These are phyloP conservation scores for Blastobotrys ciferrii DNA, from an alignment of 1,139 yeast genomes.

Conservation along the genomic window DNA sequence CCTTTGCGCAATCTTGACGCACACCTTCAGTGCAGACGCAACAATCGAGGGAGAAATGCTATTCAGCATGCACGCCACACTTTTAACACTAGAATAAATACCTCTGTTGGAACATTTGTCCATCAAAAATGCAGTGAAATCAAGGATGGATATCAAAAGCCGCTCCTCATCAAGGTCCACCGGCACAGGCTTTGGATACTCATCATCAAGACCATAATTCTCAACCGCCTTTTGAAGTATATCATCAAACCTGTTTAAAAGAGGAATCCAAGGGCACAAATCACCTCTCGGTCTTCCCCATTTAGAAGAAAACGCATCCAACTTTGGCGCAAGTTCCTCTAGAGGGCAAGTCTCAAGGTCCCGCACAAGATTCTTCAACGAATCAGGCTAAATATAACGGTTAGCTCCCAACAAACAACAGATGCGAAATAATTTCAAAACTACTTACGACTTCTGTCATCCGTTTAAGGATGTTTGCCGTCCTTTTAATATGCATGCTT, in stretches of 20 bases:
- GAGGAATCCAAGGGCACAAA: conserved; percentile 71
- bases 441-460: conserved; percentile 33
- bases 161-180: conserved; percentile 49
- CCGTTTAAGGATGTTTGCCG: conserved; percentile 31
- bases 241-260: conserved; percentile 71
- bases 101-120: conserved; percentile 69
- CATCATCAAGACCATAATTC: conserved; percentile 54
- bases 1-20: conserved; percentile 59
- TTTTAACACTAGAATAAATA: conserved; percentile 65
- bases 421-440: too few species aligned
- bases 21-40: conserved; percentile 62
- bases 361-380: conserved; percentile 43
- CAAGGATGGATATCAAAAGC: conserved; percentile 52
- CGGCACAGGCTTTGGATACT: conserved; percentile 44
- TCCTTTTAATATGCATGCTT: conserved; percentile 27
- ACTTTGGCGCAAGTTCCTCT: conserved; percentile 38
- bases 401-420: too few species aligned
- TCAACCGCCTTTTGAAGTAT: conserved; percentile 54
- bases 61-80: conserved; percentile 58
- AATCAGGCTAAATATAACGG: conserved; percentile 36
- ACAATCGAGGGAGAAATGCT: conserved; percentile 61
- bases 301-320: conserved; percentile 34
- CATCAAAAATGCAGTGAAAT: conserved; percentile 61
- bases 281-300: conserved; percentile 77
- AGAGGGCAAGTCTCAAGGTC: conserved; percentile 37